phyloP scores from a whole-genome alignment of 805 yeast genomes.

The Teunomyces barrocoloradensis region DNA sequence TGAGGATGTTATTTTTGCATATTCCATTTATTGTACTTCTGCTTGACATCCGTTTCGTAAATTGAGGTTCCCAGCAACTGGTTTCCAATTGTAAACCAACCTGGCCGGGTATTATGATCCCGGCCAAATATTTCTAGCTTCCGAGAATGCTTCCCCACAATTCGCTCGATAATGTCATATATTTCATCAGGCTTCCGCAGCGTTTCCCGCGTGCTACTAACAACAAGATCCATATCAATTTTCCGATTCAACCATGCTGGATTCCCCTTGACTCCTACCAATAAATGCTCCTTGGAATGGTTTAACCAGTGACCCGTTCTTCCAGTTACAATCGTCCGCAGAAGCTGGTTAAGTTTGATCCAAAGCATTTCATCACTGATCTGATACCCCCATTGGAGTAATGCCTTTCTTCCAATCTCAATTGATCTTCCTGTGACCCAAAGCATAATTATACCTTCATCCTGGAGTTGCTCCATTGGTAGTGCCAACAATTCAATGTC shows the following conservation, averaged over 20 bases:
- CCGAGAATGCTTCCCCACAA: slow-evolving; percentile 73
- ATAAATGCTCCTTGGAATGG: slow-evolving; percentile 87
- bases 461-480: slow-evolving; percentile 67
- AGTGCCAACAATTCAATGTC: slow-evolving; percentile 70
- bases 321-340: slow-evolving; percentile 89
- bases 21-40: slow-evolving; percentile 31
- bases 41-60: slow-evolving; percentile 54
- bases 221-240: slow-evolving; percentile 73
- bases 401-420: slow-evolving; percentile 78
- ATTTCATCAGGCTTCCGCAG: slow-evolving; percentile 88
- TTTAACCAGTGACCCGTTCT: slow-evolving; percentile 97
- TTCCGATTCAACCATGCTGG: slow-evolving; percentile 68
- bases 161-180: slow-evolving; percentile 79
- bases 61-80: slow-evolving; percentile 63
- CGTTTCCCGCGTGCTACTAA: slow-evolving; percentile 83
- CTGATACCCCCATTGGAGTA: slow-evolving; percentile 78
- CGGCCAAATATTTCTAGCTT: slow-evolving; percentile 90
- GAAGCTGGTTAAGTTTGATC: slow-evolving; percentile 86
- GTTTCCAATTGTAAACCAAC: slow-evolving; percentile 86
- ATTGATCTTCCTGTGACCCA: slow-evolving; percentile 97
- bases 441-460: slow-evolving; percentile 76
- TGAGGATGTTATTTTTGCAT: not conserved
- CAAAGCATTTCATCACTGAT: slow-evolving; percentile 81
- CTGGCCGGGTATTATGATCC: slow-evolving; percentile 79
- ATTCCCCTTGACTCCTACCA: slow-evolving; percentile 81